Base-by-base conservation (phyloP, 306 rosid species). In the Castanospermum australe region DNA sequence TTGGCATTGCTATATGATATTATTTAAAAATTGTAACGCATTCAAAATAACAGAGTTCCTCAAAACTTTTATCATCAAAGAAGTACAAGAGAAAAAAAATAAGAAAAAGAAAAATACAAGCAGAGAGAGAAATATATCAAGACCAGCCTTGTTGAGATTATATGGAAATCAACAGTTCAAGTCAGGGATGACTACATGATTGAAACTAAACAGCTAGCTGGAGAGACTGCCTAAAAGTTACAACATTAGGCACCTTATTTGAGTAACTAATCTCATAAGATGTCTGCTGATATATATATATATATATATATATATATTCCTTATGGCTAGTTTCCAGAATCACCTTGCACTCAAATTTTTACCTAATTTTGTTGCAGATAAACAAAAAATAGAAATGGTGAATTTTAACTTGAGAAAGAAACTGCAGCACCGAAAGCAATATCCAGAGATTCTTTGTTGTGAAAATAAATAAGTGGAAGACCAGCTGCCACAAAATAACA, bases 381-480 rank as follows among this genome's bases (percentile, higher is more conserved):
- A 8, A 25, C 22, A 14, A 79, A 17, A 56, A 50, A 45, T 32
- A 30, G 12, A 41, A 39, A 80, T 55, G 20, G 32, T 2, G 54
- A 45, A 76, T 5, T 66, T 74, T 32, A 71, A 55, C 60, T 8
- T 66, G 74, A 59, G 70, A 81, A 71, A 65, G 41, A 61, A 67
- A 32, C 65, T 51, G 7, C 56, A 17, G 75, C 57, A 45, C 24
- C 25, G 30, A 56, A 78, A 75, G 41, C 63, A 74, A 74, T 18
- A 32, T 20, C 33, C 5, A 44, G 44, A 54, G 76, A 66, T 24
- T 52, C 38, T 76, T 42, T 52, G 54, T 70, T 63, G 55, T 45
- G 77, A 56, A 80, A 80, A 84, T 45, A 47, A 73, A 71, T 18
- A 76, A 76, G 67, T 76, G 68, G 74, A 71, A 76, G 54, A 64